Conservation (phyloP, 2,329 filamentous ascomycete genomes). For the Lecanicillium sp. region DNA sequence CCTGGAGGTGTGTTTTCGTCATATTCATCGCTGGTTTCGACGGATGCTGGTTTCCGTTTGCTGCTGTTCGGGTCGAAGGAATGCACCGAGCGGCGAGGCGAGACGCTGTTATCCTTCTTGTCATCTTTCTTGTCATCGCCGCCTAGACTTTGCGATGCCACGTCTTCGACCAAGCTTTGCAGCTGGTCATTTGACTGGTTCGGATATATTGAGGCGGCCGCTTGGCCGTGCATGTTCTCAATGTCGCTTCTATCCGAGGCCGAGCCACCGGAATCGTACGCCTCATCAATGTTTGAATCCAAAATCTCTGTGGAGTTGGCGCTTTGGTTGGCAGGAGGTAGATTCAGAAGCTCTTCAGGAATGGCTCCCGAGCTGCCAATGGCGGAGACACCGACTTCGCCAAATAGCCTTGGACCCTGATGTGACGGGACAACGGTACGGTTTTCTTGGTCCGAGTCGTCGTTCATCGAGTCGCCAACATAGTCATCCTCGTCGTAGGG, state of each 20-base stretch:
- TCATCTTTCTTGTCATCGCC: conserved; percentile 33
- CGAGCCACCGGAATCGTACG: conserved; percentile 37
- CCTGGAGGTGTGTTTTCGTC: conserved; percentile 27
- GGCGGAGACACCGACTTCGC: conserved; percentile 46
- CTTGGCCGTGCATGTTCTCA: conserved; percentile 15
- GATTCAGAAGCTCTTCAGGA: conserved; percentile 38
- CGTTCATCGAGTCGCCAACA: conserved; percentile 38
- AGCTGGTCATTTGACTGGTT: conserved; percentile 39
- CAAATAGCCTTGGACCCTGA: conserved; percentile 39
- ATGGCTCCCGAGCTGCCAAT: conserved; percentile 47
- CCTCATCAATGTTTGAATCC: conserved; percentile 33
- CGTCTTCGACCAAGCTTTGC: conserved; percentile 44
- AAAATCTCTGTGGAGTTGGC: conserved; percentile 32
- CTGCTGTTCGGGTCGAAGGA: conserved; percentile 37
- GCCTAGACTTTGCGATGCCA: conserved; percentile 48
- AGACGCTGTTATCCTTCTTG: conserved; percentile 8
- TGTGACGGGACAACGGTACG: conserved; percentile 53
- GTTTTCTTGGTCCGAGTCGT: conserved; percentile 76
- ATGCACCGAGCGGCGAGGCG: conserved; percentile 17
- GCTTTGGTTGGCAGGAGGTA: conserved; percentile 34
- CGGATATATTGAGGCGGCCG: conserved; percentile 28
- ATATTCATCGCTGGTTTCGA: conserved; percentile 45
- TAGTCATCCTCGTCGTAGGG: conserved; percentile 26
- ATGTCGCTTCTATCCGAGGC: conserved; percentile 18
- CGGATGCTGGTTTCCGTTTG: conserved; percentile 45